These are phyloP conservation scores for Glaciozyma antarctica DNA, from an alignment of 768 basidiomycete genomes.

Conservation along the genomic window DNA sequence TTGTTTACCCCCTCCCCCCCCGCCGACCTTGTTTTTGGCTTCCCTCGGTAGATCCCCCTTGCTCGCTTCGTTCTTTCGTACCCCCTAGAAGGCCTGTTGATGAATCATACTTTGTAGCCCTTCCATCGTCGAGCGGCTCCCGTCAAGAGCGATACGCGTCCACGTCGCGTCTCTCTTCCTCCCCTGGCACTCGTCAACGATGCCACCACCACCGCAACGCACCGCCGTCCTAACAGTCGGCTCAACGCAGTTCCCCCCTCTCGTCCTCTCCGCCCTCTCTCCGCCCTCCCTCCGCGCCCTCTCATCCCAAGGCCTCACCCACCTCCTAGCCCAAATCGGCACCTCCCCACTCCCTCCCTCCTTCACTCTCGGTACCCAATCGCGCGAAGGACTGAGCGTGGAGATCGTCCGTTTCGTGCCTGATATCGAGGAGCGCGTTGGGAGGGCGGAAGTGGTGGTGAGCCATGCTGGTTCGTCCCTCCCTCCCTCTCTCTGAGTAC, in stretches of 20 bases:
- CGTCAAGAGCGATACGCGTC: too few relatives aligned
- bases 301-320: slow-evolving; percentile 1
- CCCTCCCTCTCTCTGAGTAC: background rate
- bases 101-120: too few relatives aligned
- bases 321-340: slow-evolving; percentile 27
- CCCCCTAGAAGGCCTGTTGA: too few relatives aligned
- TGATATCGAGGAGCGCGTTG: slow-evolving; percentile 57
- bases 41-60: too few relatives aligned
- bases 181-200: too few relatives aligned
- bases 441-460: slow-evolving; percentile 65
- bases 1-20: too few relatives aligned
- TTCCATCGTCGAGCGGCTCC: too few relatives aligned
- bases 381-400: slow-evolving; percentile 45
- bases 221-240: slow-evolving; percentile 30
- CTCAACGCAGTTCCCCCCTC: slow-evolving; percentile 27
- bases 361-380: background rate
- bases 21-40: too few relatives aligned
- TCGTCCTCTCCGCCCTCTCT: slow-evolving; percentile 25
- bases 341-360: slow-evolving; percentile 4
- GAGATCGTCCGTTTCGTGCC: slow-evolving; percentile 66
- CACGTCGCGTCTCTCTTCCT: too few relatives aligned
- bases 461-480: slow-evolving; percentile 75
- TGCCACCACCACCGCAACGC: too few relatives aligned
- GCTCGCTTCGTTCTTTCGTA: too few relatives aligned
- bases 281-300: slow-evolving; percentile 16